A percentile compares a stretch with the other conserved stretches of the same genome.
Conservation (phyloP, 1,284 basidiomycete genomes). For the Trametes hirsuta region DNA sequence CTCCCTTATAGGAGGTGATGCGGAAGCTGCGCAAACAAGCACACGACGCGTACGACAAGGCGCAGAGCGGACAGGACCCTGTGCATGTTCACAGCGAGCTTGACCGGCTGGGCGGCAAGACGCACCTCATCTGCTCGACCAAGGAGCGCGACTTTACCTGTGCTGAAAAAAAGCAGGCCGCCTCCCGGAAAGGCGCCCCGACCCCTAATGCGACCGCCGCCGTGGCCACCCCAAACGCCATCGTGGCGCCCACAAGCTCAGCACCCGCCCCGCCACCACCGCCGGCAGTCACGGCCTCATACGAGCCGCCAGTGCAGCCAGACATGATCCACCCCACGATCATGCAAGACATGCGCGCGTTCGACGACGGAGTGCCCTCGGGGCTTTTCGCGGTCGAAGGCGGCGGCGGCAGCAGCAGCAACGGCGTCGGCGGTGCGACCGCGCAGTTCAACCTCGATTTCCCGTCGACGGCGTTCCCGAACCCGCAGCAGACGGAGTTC, state of each 20-base stretch:
- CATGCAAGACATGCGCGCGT: constrained; percentile 46
- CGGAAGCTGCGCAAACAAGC: constrained; percentile 55
- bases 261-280: too few relatives aligned
- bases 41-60: constrained; percentile 48
- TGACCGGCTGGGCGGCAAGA: constrained; percentile 65
- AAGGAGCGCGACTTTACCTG: background rate
- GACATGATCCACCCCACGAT: constrained; percentile 45
- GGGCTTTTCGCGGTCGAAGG: background rate
- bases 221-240: too few relatives aligned
- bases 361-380: constrained; percentile 30
- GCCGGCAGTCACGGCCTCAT: constrained; percentile 1
- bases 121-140: constrained; percentile 37
- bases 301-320: constrained; percentile 21
- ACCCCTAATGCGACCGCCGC: too few relatives aligned
- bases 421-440: constrained; percentile 1
- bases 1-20: constrained; percentile 46
- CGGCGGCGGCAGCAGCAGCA: background rate
- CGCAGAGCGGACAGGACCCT: constrained; percentile 33
- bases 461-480: constrained; percentile 26
- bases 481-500: constrained; percentile 21
- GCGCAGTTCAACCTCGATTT: constrained; percentile 29
- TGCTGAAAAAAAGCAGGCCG: background rate
- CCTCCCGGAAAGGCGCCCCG: background rate
- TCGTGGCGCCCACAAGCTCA: too few relatives aligned
- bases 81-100: constrained; percentile 50